Conservation (phyloP, 495 filamentous ascomycete genomes). For the Penicillium chermesinum region DNA sequence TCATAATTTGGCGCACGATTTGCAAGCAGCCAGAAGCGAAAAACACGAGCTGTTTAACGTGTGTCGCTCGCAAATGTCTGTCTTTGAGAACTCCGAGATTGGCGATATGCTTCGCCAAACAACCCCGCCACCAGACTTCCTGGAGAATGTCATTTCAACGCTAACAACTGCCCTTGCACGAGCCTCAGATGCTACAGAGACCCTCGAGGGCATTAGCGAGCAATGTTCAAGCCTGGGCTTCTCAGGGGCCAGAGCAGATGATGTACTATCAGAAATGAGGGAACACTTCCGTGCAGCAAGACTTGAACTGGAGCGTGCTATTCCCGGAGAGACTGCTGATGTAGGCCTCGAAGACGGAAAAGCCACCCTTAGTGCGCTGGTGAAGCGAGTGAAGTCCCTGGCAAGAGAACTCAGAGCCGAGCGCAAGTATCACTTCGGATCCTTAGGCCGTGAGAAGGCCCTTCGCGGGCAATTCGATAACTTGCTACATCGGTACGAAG, state of each 20-base stretch:
- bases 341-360: constrained; percentile 33
- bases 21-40: constrained; percentile 35
- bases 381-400: constrained; percentile 33
- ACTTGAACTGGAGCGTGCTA: constrained; percentile 59
- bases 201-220: constrained; percentile 34
- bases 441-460: constrained; percentile 29
- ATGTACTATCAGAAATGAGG: constrained; percentile 49
- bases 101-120: constrained; percentile 27
- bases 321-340: constrained; percentile 57
- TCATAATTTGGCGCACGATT: constrained; percentile 23
- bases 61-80: constrained; percentile 31
- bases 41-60: constrained; percentile 37
- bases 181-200: constrained; percentile 31
- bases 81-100: constrained; percentile 30
- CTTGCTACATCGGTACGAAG: constrained; percentile 33
- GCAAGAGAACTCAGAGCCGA: constrained; percentile 34
- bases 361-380: constrained; percentile 35
- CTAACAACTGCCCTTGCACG: constrained; percentile 32
- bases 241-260: constrained; percentile 37
- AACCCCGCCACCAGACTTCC: constrained; percentile 38
- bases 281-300: constrained; percentile 58
- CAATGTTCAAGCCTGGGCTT: constrained; percentile 54
- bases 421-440: constrained; percentile 24
- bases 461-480: constrained; percentile 43
- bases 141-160: constrained; percentile 28